These are phyloP conservation scores for Komagataea norvegica DNA, from an alignment of 1,139 yeast genomes.

Conservation along the genomic window DNA sequence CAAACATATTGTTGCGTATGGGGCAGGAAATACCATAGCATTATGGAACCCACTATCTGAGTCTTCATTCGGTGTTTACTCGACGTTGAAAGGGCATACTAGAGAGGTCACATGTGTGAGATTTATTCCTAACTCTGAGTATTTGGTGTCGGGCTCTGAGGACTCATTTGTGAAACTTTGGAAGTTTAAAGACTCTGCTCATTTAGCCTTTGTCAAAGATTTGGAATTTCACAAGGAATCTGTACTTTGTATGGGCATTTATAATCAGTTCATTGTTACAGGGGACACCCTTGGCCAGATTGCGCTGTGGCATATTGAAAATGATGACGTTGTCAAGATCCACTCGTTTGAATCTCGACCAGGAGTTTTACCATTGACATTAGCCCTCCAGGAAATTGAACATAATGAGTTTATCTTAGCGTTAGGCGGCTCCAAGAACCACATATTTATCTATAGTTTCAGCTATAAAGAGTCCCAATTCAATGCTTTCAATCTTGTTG, in stretches of 20 bases:
- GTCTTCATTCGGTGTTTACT: constrained; percentile 41
- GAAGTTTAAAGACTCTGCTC: constrained; percentile 31
- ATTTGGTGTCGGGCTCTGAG: constrained; percentile 59
- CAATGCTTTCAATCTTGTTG: constrained; percentile 35
- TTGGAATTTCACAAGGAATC: constrained; percentile 42
- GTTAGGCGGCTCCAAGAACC: constrained; percentile 73
- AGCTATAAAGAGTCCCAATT: constrained; percentile 15
- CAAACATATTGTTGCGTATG: constrained; percentile 57
- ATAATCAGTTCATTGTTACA: constrained; percentile 41
- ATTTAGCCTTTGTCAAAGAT: constrained; percentile 22
- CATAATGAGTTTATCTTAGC: constrained; percentile 50
- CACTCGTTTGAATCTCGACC: constrained; percentile 38
- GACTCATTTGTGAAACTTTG: constrained; percentile 62
- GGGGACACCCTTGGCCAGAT: constrained; percentile 67
- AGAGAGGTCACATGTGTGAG: constrained; percentile 55
- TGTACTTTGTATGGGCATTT: constrained; percentile 41
- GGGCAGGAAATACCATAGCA: constrained; percentile 71
- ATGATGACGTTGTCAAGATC: constrained; percentile 27
- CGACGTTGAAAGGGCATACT: constrained; percentile 55
- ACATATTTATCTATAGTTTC: constrained; percentile 53
- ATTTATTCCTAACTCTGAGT: constrained; percentile 45
- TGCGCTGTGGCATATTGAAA: constrained; percentile 40
- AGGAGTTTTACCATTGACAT: constrained; percentile 61
- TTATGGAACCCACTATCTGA: constrained; percentile 59
- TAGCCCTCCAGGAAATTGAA: constrained; percentile 47